Percentiles rank a stretch among this genome's conserved stretches.
These are phyloP conservation scores for Podochytrium sp. DNA, from an alignment of 192 early-diverging fungal genomes.

Conservation along the genomic window DNA sequence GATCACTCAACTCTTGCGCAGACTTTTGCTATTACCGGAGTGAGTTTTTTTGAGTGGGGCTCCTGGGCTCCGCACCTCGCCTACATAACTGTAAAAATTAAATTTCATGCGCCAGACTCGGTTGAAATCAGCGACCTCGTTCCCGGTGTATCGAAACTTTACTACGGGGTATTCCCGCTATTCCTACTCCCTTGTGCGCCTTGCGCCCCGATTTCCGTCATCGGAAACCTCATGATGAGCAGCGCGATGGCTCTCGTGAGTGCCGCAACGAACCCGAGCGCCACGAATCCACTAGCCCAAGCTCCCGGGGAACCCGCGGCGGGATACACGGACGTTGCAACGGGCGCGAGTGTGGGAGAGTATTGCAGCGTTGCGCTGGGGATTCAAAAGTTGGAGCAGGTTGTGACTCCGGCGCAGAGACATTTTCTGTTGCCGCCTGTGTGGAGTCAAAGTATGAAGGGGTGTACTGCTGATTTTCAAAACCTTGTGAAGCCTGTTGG, in stretches of 20 bases:
- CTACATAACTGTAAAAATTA: not conserved
- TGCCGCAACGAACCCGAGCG: slow-evolving; percentile 11
- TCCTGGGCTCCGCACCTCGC: not conserved
- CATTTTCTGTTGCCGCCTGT: slow-evolving; percentile 7
- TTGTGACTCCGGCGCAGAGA: not conserved
- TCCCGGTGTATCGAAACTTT: not conserved
- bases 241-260: slow-evolving; percentile 18
- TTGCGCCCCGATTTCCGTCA: slow-evolving; percentile 8
- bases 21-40: slow-evolving; percentile 32
- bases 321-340: not conserved
- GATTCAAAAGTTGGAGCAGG: not conserved
- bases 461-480: slow-evolving; percentile 22
- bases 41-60: not conserved
- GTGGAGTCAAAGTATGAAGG: slow-evolving; percentile 15
- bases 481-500: not conserved
- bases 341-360: slow-evolving; percentile 4
- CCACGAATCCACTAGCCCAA: not conserved
- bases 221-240: slow-evolving; percentile 18
- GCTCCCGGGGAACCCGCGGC: not conserved
- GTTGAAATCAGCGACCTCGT: not conserved
- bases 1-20: not conserved
- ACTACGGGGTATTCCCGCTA: slow-evolving; percentile 24
- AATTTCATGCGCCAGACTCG: not conserved
- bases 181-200: not conserved
- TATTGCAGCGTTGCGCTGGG: not conserved